Percentiles rank a stretch among this genome's conserved stretches.
Evolutionary conservation across 2,329 filamentous ascomycete species (phyloP).

Genomic region (Eutypa lata): DNA sequence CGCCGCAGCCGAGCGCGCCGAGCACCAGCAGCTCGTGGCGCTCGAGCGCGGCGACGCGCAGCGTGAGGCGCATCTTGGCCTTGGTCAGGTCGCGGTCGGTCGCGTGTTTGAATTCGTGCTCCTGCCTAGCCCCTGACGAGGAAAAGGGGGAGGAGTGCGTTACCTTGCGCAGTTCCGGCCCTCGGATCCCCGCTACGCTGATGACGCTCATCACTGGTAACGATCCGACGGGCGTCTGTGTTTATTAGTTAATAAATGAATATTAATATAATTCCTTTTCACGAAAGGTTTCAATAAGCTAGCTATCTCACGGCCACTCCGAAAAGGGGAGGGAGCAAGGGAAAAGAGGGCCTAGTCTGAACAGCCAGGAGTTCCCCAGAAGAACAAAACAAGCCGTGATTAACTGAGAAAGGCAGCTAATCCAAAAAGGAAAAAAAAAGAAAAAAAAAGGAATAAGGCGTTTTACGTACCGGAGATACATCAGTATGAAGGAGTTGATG

Average conservation of each 20-base stretch:
- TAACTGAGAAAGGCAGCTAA: too few species aligned
- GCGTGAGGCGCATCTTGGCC: conserved; percentile 58
- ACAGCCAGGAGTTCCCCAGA: too few species aligned
- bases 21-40: conserved; percentile 60
- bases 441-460: too few species aligned
- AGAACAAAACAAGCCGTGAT: too few species aligned
- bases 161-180: conserved; percentile 4
- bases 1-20: conserved; percentile 68
- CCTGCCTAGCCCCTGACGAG: not conserved
- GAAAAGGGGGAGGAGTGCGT: not conserved
- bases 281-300: too few species aligned
- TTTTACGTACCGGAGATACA: too few species aligned
- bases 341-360: too few species aligned
- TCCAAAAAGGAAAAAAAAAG: not conserved
- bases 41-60: conserved; percentile 57
- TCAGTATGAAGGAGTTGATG: conserved; percentile 26
- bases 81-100: conserved; percentile 53
- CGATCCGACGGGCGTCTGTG: not conserved
- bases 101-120: conserved; percentile 30
- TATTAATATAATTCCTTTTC: too few species aligned
- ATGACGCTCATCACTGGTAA: conserved; percentile 42
- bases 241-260: too few species aligned
- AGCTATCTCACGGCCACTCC: too few species aligned
- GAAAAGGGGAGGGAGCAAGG: too few species aligned
- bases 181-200: conserved; percentile 30